Evolutionary conservation across 345 rosid genomes (phyloP).

Genomic region (Excoecaria cochinchinensis): DNA sequence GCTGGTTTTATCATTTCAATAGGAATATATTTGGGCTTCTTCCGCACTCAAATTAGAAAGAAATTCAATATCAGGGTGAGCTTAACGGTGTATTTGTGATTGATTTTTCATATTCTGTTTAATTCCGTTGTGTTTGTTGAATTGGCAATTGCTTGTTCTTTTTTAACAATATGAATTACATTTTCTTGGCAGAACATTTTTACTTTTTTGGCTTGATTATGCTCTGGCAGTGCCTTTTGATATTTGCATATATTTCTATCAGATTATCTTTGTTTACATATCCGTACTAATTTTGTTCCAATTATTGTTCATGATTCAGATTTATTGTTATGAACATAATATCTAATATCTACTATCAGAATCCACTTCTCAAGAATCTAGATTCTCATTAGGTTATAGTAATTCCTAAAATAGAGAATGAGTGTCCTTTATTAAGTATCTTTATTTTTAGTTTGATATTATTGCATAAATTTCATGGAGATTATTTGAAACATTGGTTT

Average conservation of each 20-base stretch:
- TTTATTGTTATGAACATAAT: neutral
- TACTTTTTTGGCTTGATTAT: neutral
- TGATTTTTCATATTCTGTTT: neutral
- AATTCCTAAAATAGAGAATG: neutral
- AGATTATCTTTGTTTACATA: neutral
- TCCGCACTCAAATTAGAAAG: constrained; percentile 59
- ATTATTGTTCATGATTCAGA: neutral
- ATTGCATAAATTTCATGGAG: neutral
- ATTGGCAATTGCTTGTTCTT: neutral
- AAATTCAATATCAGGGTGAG: constrained; percentile 87
- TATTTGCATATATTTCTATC: neutral
- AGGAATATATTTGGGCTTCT: constrained; percentile 66
- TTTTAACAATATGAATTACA: neutral
- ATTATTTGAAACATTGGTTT: neutral
- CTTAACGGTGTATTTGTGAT: neutral
- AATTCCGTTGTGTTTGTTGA: neutral
- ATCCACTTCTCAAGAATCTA: constrained; percentile 1
- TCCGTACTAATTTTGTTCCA: no score
- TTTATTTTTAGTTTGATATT: neutral
- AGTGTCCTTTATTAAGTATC: neutral
- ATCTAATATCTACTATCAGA: neutral
- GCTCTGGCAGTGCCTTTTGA: neutral
- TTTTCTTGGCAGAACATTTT: neutral
- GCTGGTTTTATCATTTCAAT: constrained; percentile 46
- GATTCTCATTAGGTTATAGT: neutral